These are phyloP conservation scores for Ascochyta koolunga DNA, from an alignment of 2,329 filamentous ascomycete species.

Conservation along the genomic window DNA sequence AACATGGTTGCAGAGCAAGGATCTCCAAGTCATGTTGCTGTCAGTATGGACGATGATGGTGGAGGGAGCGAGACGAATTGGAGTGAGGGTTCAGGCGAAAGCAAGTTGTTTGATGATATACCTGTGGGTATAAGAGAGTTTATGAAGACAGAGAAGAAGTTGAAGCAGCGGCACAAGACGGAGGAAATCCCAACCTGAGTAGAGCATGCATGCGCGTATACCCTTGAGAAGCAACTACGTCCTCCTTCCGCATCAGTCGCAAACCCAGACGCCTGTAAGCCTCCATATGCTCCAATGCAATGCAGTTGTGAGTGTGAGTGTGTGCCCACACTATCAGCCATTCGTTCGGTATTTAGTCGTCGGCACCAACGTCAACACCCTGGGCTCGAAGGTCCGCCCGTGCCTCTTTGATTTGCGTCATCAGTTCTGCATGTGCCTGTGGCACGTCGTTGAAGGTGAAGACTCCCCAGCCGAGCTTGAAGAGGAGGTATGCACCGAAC, in stretches of 20 bases:
- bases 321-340: not conserved
- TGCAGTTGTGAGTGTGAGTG: conserved; percentile 1
- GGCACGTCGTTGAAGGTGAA: conserved; percentile 97
- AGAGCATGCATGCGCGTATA: conserved; percentile 18
- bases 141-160: conserved; percentile 92
- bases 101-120: conserved; percentile 77
- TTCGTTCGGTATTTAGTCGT: conserved; percentile 2
- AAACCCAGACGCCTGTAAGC: conserved; percentile 8
- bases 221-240: conserved; percentile 14
- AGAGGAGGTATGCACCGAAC: conserved; percentile 90
- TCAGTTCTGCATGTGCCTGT: conserved; percentile 85
- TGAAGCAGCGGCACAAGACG: conserved; percentile 74
- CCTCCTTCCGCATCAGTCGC: conserved; percentile 3
- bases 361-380: conserved; percentile 77
- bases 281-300: conserved; percentile 10
- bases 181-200: conserved; percentile 53
- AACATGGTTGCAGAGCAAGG: conserved; percentile 46
- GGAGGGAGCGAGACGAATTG: conserved; percentile 76
- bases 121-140: conserved; percentile 95
- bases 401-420: conserved; percentile 80
- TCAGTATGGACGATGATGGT: conserved; percentile 80
- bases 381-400: conserved; percentile 73
- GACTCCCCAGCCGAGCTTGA: conserved; percentile 89
- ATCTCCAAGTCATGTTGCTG: conserved; percentile 57
- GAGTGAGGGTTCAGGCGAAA: conserved; percentile 55